Evolutionary conservation across 1,139 yeast genomes (phyloP).

Genomic region (Hansenula lynferdii): DNA sequence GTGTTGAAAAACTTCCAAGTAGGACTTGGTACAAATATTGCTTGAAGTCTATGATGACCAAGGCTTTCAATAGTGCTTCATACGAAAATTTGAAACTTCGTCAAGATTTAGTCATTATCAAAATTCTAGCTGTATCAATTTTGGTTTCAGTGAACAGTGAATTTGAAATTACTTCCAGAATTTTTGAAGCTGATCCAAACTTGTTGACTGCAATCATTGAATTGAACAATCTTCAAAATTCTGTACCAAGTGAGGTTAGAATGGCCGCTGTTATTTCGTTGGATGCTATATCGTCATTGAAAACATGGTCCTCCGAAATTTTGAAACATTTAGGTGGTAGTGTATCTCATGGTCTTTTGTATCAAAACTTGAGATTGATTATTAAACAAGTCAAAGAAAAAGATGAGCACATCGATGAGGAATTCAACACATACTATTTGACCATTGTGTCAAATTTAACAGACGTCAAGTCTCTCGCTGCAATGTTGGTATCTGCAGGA

Average conservation of each 20-base stretch:
- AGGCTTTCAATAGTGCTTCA: conserved; percentile 61
- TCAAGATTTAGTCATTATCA: conserved; percentile 54
- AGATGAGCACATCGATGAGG: conserved; percentile 34
- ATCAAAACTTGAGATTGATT: conserved; percentile 64
- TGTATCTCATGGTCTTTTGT: conserved; percentile 78
- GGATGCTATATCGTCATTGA: conserved; percentile 65
- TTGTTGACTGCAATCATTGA: conserved; percentile 69
- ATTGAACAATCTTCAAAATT: conserved; percentile 54
- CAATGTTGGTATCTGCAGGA: conserved; percentile 61
- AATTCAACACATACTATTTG: conserved; percentile 50
- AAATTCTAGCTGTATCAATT: conserved; percentile 64
- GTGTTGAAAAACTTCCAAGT: conserved; percentile 52
- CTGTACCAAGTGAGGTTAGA: conserved; percentile 46
- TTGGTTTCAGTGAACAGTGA: conserved; percentile 46
- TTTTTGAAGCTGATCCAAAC: conserved; percentile 75
- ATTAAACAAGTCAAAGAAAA: conserved; percentile 37
- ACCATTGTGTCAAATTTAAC: conserved; percentile 54
- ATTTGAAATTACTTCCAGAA: conserved; percentile 49
- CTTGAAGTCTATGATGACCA: conserved; percentile 58
- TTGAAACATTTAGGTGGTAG: conserved; percentile 85
- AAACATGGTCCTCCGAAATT: conserved; percentile 72
- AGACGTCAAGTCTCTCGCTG: conserved; percentile 46
- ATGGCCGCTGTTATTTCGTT: conserved; percentile 63
- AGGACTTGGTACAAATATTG: conserved; percentile 63
- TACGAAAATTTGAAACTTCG: conserved; percentile 53